phyloP scores from a whole-genome alignment of 495 filamentous ascomycete species.

The Penicillium argentinense region DNA sequence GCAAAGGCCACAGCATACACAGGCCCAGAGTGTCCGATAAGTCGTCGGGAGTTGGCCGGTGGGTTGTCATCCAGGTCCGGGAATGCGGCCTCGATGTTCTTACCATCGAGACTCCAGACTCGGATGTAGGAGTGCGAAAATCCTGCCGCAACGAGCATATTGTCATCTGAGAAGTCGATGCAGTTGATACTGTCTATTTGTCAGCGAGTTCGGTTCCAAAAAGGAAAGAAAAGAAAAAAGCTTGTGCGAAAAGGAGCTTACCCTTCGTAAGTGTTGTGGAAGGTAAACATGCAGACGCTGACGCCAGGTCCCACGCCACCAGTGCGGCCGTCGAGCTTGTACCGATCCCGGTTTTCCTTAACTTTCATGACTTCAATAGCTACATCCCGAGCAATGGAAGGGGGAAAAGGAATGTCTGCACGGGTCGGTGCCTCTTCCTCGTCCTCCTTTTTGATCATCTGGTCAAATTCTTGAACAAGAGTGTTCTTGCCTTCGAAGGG shows the following conservation, averaged over 20 bases:
- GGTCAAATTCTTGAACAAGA: constrained; percentile 76
- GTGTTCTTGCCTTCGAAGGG: constrained; percentile 62
- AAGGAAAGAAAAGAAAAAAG: background rate
- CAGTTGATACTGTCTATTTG: constrained; percentile 67
- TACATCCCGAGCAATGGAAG: constrained; percentile 82
- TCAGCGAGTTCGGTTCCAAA: constrained; percentile 19
- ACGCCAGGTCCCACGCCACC: constrained; percentile 77
- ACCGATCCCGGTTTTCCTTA: constrained; percentile 88
- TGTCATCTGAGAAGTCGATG: constrained; percentile 90
- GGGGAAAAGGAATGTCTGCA: constrained; percentile 77
- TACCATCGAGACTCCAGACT: constrained; percentile 85
- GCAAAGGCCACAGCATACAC: constrained; percentile 90
- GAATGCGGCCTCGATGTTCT: constrained; percentile 52
- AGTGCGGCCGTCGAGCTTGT: constrained; percentile 75
- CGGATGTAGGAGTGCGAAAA: constrained; percentile 94
- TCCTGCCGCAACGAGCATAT: constrained; percentile 77
- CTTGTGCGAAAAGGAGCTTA: constrained; percentile 39
- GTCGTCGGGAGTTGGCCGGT: constrained; percentile 67
- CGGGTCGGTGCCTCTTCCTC: constrained; percentile 78
- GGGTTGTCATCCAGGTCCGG: constrained; percentile 41
- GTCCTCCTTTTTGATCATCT: constrained; percentile 86
- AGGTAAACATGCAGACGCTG: constrained; percentile 93
- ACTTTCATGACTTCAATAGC: constrained; percentile 92
- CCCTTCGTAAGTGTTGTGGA: constrained; percentile 92
- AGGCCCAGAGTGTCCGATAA: constrained; percentile 88